Percentiles rank a stretch among this genome's conserved stretches.
Conservation (phyloP, 2,329 filamentous ascomycete species). For the Chrysoporthe deuterocubensis region DNA sequence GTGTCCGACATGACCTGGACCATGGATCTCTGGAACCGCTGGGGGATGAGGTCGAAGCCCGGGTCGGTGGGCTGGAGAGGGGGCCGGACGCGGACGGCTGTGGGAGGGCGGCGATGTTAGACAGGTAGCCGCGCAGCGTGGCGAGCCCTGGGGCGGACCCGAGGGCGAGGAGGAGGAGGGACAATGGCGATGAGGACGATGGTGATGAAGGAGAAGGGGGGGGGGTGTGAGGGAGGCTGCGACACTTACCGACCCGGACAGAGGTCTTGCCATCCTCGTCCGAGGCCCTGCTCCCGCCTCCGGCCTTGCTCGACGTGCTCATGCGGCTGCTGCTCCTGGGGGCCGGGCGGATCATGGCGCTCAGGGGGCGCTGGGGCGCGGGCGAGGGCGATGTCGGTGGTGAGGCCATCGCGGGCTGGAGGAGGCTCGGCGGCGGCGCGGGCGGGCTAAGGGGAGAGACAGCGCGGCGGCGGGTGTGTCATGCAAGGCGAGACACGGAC, state of each 20-base stretch:
- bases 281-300: conserved; percentile 78
- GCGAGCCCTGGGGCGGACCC: no score
- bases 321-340: conserved; percentile 80
- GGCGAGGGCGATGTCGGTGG: conserved; percentile 74
- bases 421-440: background rate
- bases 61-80: conserved; percentile 83
- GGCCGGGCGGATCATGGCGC: conserved; percentile 76
- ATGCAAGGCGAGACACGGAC: conserved; percentile 15
- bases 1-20: conserved; percentile 87
- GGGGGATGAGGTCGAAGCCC: conserved; percentile 91
- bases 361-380: conserved; percentile 73
- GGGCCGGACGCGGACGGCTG: conserved; percentile 91
- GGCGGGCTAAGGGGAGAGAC: conserved; percentile 29
- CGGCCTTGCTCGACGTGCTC: conserved; percentile 79
- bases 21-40: conserved; percentile 91
- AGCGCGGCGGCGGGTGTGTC: conserved; percentile 15
- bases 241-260: conserved; percentile 89
- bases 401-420: conserved; percentile 61
- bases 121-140: no score
- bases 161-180: background rate
- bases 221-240: background rate
- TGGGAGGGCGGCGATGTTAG: no score
- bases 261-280: conserved; percentile 90
- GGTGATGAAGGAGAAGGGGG: background rate
- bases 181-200: background rate